These are phyloP conservation scores for Rhizoclosmatium sp. DNA, from an alignment of 192 early-diverging fungal genomes.

Conservation along the genomic window DNA sequence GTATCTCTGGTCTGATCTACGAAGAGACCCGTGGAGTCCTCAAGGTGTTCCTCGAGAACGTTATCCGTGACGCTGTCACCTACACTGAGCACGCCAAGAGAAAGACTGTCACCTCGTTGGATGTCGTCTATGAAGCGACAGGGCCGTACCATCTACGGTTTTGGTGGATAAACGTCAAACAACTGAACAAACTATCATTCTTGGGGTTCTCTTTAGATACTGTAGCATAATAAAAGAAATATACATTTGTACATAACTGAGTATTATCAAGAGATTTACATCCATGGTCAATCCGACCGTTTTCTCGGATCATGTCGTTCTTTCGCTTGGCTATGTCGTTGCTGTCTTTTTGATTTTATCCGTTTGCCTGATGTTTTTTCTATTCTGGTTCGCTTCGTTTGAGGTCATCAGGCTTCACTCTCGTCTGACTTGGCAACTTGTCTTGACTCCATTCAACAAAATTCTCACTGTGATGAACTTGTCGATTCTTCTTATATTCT, in stretches of 20 bases:
- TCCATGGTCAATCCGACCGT: neutral
- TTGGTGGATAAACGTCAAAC: conserved; percentile 18
- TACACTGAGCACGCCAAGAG: conserved; percentile 99
- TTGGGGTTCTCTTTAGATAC: no score
- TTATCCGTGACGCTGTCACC: conserved; percentile 98
- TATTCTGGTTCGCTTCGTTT: no score
- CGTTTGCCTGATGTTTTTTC: no score
- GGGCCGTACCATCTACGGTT: conserved; percentile 86
- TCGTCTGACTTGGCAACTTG: neutral
- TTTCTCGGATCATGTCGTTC: neutral
- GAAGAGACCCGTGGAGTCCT: conserved; percentile 98
- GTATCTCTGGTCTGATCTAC: conserved; percentile 99
- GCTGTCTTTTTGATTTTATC: neutral
- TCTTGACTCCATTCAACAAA: neutral
- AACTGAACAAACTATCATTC: neutral
- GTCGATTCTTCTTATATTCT: neutral
- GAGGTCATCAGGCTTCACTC: no score
- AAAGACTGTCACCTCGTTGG: conserved; percentile 99
- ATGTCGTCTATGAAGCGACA: conserved; percentile 99
- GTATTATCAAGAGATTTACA: neutral
- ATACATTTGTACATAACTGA: neutral
- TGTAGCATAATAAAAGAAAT: no score
- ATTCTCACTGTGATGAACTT: neutral
- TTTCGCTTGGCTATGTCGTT: neutral
- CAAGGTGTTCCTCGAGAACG: conserved; percentile 98